Conservation (phyloP, 2,329 filamentous ascomycete genomes). For the Biscogniauxia sp. region DNA sequence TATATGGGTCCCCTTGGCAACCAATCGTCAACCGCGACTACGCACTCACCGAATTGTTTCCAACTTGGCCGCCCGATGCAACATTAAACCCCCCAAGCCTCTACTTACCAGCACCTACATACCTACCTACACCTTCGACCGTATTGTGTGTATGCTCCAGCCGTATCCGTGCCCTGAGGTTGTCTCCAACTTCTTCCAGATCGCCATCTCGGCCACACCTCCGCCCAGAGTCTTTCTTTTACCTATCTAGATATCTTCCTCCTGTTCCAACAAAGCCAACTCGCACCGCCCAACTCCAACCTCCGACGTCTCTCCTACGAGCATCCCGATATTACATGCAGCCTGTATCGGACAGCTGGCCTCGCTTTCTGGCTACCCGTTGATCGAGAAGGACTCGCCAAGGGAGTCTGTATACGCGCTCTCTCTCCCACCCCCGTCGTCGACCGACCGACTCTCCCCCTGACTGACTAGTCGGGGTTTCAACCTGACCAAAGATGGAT, state of each 20-base stretch:
- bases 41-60: constrained; percentile 26
- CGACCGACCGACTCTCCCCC: constrained; percentile 47
- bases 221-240: neutral
- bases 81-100: constrained; percentile 16
- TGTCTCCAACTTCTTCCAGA: neutral
- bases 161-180: constrained; percentile 4
- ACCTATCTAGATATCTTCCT: too few species aligned
- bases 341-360: constrained; percentile 46
- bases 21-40: constrained; percentile 27
- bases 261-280: constrained; percentile 6
- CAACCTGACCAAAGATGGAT: constrained; percentile 60
- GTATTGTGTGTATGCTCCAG: constrained; percentile 2
- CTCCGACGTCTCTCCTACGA: constrained; percentile 15
- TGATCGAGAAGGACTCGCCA: constrained; percentile 23
- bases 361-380: constrained; percentile 33
- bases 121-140: constrained; percentile 6
- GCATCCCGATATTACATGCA: constrained; percentile 42
- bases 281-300: constrained; percentile 19
- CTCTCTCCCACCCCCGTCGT: constrained; percentile 42
- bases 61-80: constrained; percentile 24
- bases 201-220: constrained; percentile 1
- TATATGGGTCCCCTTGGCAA: constrained; percentile 28
- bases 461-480: constrained; percentile 39
- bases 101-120: constrained; percentile 4
- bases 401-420: constrained; percentile 31